Conservation (phyloP, 352 stramenopile genomes). For the Phytophthora idaei region DNA sequence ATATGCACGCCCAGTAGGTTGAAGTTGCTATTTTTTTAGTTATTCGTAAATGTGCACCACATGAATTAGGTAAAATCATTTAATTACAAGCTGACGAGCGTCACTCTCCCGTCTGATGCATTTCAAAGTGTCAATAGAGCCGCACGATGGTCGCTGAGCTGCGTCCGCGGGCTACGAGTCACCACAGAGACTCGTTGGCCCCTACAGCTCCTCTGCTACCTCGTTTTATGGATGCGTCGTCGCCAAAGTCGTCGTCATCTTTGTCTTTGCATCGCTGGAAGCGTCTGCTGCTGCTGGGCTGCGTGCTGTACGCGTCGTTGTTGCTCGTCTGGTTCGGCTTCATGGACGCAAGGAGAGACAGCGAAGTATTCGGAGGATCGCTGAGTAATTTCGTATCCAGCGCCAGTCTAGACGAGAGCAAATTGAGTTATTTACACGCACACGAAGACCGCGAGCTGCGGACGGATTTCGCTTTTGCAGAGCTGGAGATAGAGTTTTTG, state of each 20-base stretch:
- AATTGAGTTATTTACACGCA: slow-evolving; percentile 20
- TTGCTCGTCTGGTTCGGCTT: slow-evolving; percentile 26
- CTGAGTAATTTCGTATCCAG: slow-evolving; percentile 17
- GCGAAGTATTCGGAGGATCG: not conserved
- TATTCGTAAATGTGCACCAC: slow-evolving; percentile 14
- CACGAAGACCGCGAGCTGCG: slow-evolving; percentile 30
- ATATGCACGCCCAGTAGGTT: slow-evolving; percentile 56
- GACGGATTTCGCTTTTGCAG: slow-evolving; percentile 23
- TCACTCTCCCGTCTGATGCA: slow-evolving; percentile 16
- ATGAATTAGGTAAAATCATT: slow-evolving; percentile 14
- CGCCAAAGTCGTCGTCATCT: not conserved
- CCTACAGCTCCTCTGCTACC: slow-evolving; percentile 10
- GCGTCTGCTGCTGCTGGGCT: slow-evolving; percentile 20
- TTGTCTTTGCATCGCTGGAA: slow-evolving; percentile 12
- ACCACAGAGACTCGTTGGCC: not conserved
- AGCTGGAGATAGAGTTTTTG: slow-evolving; percentile 29
- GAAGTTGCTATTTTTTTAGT: slow-evolving; percentile 6
- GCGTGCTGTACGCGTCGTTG: slow-evolving; percentile 21
- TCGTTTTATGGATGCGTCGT: not conserved
- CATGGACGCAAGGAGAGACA: not conserved
- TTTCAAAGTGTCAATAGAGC: slow-evolving; percentile 18
- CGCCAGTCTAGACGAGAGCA: slow-evolving; percentile 11
- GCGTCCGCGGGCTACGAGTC: slow-evolving; percentile 15
- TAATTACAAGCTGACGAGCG: not conserved
- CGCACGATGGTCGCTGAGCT: slow-evolving; percentile 18